These are phyloP conservation scores for Elongisporangium senticosum DNA, from an alignment of 352 stramenopile species.

Conservation along the genomic window DNA sequence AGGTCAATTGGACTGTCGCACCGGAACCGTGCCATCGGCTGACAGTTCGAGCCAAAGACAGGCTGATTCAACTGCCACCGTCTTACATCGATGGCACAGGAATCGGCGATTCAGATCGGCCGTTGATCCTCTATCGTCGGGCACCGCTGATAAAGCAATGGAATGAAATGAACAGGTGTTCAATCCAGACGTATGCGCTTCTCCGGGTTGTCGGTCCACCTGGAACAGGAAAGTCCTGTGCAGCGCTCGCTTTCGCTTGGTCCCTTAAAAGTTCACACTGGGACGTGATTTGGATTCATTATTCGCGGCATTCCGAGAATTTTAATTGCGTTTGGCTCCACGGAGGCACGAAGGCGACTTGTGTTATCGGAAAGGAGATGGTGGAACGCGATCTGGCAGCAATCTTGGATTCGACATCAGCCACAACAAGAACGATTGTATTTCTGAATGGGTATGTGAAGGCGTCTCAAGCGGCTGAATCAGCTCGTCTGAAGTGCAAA, in stretches of 20 bases:
- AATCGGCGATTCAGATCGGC: background rate
- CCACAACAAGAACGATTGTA: background rate
- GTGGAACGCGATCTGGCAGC: background rate
- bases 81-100: background rate
- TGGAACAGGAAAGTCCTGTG: background rate
- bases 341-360: background rate
- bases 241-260: background rate
- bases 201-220: background rate
- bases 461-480: background rate
- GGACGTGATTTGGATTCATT: background rate
- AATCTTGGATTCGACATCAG: background rate
- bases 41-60: background rate
- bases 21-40: background rate
- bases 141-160: background rate
- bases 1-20: background rate
- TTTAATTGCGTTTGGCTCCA: background rate
- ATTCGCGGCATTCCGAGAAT: background rate
- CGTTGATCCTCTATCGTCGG: background rate
- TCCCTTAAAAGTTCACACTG: background rate
- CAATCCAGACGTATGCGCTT: background rate
- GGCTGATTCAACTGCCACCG: background rate
- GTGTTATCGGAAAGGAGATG: background rate
- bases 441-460: background rate
- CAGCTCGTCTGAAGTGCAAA: conserved; percentile 9
- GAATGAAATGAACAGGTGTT: background rate